Evolutionary conservation across 805 yeast genomes (phyloP).

Genomic region (Millerozyma acaciae): DNA sequence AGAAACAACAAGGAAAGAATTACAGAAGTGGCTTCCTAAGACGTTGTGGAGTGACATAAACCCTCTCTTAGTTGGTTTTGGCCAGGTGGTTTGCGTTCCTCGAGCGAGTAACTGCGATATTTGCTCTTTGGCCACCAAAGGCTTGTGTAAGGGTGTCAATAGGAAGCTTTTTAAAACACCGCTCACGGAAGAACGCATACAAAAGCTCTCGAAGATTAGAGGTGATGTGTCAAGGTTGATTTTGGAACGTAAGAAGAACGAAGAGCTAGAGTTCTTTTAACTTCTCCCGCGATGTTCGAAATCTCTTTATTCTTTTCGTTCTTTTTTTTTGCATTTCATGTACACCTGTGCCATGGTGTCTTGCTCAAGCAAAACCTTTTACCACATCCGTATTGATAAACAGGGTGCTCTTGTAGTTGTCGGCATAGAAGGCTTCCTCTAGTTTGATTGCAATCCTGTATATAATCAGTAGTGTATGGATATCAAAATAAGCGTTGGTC

Average conservation of each 20-base stretch:
- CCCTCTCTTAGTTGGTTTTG: constrained; percentile 87
- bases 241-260: constrained; percentile 2
- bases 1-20: constrained; percentile 63
- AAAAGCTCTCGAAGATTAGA: constrained; percentile 27
- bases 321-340: not conserved
- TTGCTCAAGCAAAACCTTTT: too few species aligned
- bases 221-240: constrained; percentile 27
- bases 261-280: constrained; percentile 1
- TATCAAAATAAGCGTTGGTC: too few species aligned
- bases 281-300: not conserved
- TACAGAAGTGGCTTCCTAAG: constrained; percentile 72
- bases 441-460: too few species aligned
- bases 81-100: constrained; percentile 82
- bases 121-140: constrained; percentile 52
- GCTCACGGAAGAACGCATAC: constrained; percentile 23
- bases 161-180: constrained; percentile 32
- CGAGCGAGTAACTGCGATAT: constrained; percentile 66
- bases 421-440: too few species aligned
- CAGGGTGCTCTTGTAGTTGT: too few species aligned
- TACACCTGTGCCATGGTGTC: too few species aligned
- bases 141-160: constrained; percentile 58
- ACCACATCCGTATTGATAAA: too few species aligned
- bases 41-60: constrained; percentile 81
- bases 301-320: not conserved
- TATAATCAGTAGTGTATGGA: too few species aligned